Evolutionary conservation across 192 early-diverging fungal species (phyloP), one percentile per base, ranked within the genome.

Genomic region (Linnemannia elongata): DNA sequence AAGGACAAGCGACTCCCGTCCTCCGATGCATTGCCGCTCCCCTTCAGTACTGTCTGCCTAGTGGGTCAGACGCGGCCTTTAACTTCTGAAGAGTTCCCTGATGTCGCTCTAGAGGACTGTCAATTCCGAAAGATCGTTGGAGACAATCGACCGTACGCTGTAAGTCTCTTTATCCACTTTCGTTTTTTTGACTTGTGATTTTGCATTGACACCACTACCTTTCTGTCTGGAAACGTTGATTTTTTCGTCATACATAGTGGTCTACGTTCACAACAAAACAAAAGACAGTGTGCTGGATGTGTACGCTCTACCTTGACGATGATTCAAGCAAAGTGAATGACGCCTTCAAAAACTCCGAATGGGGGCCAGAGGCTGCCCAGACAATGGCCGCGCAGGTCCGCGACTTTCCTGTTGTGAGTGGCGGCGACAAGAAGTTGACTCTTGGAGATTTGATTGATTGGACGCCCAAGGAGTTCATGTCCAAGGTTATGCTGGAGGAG

Each of bases 401-500:
- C 17, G 72, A 83, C 42, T 74, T 83, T 54, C 36, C 69, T 24
- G n/a, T n/a, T n/a, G n/a, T n/a, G n/a, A n/a, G n/a, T n/a, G n/a
- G n/a, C n/a, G n/a, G n/a, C n/a, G n/a, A 71, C 42, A 36, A 35
- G 2, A 33, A 24, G 8, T 57, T 75, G 17, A 85, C 73, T 5
- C 69, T 79, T 22, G 78, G 77, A 0, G 68, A 57, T 24, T 35
- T 85, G n/a, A 75, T 85, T 49, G 77, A 79, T 20, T 24, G 54
- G 9, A 79, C 82, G 0, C 77, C 82, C 1, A 33, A 47, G 35
- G 54, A 57, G 54, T n/a, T 57, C 54, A 78, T 75, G 33, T 75
- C 82, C 30, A 85, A 79, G 33, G 82, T 71, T 3, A 76, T 71
- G n/a, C n/a, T n/a, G n/a, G n/a, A n/a, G n/a, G n/a, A n/a, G n/a